Evolutionary conservation across 352 stramenopile genomes (phyloP), one percentile per base, ranked within the genome.

Genomic region (Phytophthora hibernalis): DNA sequence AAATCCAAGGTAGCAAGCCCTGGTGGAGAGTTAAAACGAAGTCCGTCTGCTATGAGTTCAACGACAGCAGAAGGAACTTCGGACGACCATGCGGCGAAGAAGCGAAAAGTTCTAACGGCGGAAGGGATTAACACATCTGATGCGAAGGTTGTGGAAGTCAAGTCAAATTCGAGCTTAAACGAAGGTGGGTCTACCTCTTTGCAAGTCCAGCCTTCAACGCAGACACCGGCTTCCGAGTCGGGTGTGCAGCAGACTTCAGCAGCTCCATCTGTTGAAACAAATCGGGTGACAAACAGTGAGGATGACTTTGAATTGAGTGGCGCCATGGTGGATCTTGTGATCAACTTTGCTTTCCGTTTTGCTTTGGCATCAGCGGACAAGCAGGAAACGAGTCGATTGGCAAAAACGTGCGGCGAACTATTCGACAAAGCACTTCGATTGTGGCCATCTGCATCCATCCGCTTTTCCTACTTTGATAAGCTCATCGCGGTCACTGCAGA

Each of bases 261-360:
- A 21, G 71, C 68, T 50, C 51, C 64, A 28, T 70, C 56, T 37
- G 68, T 48, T 9, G 72, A 77, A 26, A 37, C 38, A 48, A 72
- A 45, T 59, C 68, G 72, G 37, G 42, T 45, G 31, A 54, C 59
- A 2, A 87, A 69, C 56, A 83, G 64, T 22, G 89, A 97, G 51
- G 89, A 97, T 44, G 89, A 97, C 28, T 97, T 97, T 43, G 87
- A 97, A 49, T 50, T 97, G 28, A 97, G 83, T 61, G 65, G 79
- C 9, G 83, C 86, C 9, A 96, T 97, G 85, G 79, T 97, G 21
- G 91, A 98, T 61, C 76, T 97, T 44, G 77, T 98, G 28, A 83
- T 98, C 54, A 98, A 98, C 49, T 97, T 97, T 69, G 83, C 85
- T 38, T 95, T 96, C 50, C 80, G 90, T 5, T 95, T 96, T 69